phyloP scores from a whole-genome alignment of 2,329 filamentous ascomycete species.

The Cladophialophora chaetospira region DNA sequence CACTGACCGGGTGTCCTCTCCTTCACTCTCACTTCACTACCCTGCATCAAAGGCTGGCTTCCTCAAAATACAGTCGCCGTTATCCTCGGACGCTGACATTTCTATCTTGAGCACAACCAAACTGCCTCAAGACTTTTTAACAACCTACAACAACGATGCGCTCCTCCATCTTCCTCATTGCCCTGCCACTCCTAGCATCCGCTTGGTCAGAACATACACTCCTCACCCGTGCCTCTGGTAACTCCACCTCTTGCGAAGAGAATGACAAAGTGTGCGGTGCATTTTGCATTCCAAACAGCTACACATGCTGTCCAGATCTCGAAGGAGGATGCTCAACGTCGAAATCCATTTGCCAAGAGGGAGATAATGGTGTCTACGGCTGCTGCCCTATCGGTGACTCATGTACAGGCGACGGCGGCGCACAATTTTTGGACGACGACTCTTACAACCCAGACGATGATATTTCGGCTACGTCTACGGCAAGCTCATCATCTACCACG shows the following conservation, averaged over 20 bases:
- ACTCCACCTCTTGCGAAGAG: constrained; percentile 20
- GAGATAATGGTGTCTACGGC: constrained; percentile 30
- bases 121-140: neutral
- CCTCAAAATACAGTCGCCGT: neutral
- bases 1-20: no score
- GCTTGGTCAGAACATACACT: constrained; percentile 22
- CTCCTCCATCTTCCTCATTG: constrained; percentile 15
- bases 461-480: neutral
- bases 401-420: constrained; percentile 29
- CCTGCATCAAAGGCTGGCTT: no score
- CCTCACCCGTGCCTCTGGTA: constrained; percentile 18
- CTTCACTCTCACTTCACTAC: neutral
- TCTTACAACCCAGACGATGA: neutral
- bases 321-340: constrained; percentile 27
- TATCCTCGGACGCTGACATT: neutral
- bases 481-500: constrained; percentile 1
- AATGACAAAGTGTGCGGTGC: constrained; percentile 28
- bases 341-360: constrained; percentile 22
- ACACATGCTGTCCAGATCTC: constrained; percentile 31
- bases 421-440: constrained; percentile 19
- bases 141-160: constrained; percentile 18
- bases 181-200: constrained; percentile 18
- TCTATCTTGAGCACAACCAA: neutral
- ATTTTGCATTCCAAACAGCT: constrained; percentile 29
- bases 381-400: constrained; percentile 27